A percentile compares a stretch with the other conserved stretches of the same genome.
phyloP scores from a whole-genome alignment of 2,329 filamentous ascomycete species.

The Ramularia endophylla region DNA sequence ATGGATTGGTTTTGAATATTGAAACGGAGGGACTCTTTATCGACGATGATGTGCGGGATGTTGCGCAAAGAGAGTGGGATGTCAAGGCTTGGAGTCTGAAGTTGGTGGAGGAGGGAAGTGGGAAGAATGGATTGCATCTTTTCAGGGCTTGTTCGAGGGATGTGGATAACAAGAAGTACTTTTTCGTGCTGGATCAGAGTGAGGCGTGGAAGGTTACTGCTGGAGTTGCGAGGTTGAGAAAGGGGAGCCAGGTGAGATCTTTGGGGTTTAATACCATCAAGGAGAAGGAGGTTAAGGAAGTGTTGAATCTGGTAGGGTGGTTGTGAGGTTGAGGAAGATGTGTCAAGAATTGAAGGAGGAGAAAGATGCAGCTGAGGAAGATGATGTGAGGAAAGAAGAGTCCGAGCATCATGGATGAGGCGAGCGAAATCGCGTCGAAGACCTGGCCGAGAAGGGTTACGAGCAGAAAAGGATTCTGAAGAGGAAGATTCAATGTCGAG shows the following conservation, averaged over 20 bases:
- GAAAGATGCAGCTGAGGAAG: not conserved
- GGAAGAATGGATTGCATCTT: conserved; percentile 48
- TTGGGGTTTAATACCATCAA: conserved; percentile 50
- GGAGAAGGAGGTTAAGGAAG: conserved; percentile 35
- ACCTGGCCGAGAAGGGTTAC: too few relatives aligned
- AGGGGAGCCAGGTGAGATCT: conserved; percentile 51
- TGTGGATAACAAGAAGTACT: conserved; percentile 55
- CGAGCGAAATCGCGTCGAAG: too few relatives aligned
- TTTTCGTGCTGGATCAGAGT: conserved; percentile 53
- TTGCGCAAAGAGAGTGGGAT: conserved; percentile 97
- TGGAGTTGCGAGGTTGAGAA: conserved; percentile 51
- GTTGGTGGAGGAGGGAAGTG: conserved; percentile 60
- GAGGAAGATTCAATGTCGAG: too few relatives aligned
- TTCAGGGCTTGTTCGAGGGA: conserved; percentile 55
- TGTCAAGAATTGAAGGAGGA: conserved; percentile 2
- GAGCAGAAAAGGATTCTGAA: too few relatives aligned
- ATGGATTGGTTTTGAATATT: conserved; percentile 86
- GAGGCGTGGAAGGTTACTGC: conserved; percentile 59
- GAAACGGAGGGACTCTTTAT: conserved; percentile 94
- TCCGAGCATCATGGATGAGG: too few relatives aligned
- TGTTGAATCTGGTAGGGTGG: conserved; percentile 33
- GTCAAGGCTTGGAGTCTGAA: conserved; percentile 98
- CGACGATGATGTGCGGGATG: conserved; percentile 85
- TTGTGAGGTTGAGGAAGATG: conserved; percentile 14
- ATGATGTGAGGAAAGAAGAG: too few relatives aligned